Conservation (phyloP, 2,329 filamentous ascomycete genomes). For the Colletotrichum agaves region DNA sequence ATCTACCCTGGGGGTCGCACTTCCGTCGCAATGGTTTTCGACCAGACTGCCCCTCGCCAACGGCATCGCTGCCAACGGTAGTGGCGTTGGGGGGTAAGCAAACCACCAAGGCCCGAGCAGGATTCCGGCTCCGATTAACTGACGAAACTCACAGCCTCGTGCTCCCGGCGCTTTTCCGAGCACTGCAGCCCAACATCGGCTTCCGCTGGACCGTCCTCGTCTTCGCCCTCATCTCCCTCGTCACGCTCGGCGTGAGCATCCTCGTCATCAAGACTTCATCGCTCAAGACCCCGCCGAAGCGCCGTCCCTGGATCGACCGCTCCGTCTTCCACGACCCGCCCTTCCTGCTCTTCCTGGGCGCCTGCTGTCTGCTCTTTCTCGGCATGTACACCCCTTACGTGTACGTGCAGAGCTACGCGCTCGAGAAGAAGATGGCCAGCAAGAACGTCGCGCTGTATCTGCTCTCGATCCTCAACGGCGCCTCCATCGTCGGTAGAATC, state of each 20-base stretch:
- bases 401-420: slow-evolving; percentile 55
- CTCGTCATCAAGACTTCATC: slow-evolving; percentile 33
- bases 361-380: slow-evolving; percentile 53
- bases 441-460: slow-evolving; percentile 51
- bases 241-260: slow-evolving; percentile 22
- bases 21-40: slow-evolving; percentile 49
- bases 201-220: slow-evolving; percentile 30
- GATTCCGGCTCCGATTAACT: background rate
- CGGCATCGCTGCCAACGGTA: slow-evolving; percentile 48
- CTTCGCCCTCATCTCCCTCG: slow-evolving; percentile 29
- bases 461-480: slow-evolving; percentile 57
- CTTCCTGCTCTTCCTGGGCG: slow-evolving; percentile 50
- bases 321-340: slow-evolving; percentile 50
- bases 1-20: slow-evolving; percentile 50
- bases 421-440: slow-evolving; percentile 47
- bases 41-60: slow-evolving; percentile 44
- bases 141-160: slow-evolving; percentile 9
- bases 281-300: slow-evolving; percentile 25
- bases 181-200: slow-evolving; percentile 24
- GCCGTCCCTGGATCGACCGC: slow-evolving; percentile 40
- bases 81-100: slow-evolving; percentile 42
- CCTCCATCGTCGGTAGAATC: slow-evolving; percentile 57
- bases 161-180: slow-evolving; percentile 27
- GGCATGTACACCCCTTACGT: slow-evolving; percentile 61
- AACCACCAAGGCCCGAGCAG: too few relatives aligned